phyloP scores from a whole-genome alignment of 768 basidiomycete species.

The Boletus speciosus region DNA sequence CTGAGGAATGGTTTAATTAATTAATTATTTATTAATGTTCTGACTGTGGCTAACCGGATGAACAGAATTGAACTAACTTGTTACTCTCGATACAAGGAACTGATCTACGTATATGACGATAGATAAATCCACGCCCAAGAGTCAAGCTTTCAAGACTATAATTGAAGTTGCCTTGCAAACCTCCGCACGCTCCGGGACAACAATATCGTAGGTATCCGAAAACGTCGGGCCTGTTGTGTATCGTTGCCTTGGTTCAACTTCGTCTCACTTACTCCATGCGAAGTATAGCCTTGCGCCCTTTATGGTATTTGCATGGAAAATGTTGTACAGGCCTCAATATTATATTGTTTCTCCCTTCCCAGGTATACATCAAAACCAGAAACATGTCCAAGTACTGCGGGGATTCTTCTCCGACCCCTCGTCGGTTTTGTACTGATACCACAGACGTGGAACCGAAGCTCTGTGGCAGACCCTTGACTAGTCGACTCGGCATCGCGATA shows the following conservation, averaged over 20 bases:
- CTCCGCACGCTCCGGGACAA: background rate
- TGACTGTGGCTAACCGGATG: background rate
- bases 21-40: slow-evolving; percentile 11
- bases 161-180: background rate
- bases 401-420: background rate
- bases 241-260: too few species aligned
- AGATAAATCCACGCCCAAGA: too few species aligned
- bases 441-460: background rate
- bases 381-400: background rate
- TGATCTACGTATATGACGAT: background rate
- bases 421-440: background rate
- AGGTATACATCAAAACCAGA: background rate
- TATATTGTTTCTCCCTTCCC: background rate
- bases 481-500: background rate
- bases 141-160: background rate
- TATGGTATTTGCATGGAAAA: background rate
- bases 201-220: background rate
- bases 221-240: background rate
- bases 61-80: background rate
- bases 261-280: too few species aligned
- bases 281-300: background rate
- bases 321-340: background rate
- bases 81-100: background rate
- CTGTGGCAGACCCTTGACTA: background rate
- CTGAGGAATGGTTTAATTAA: slow-evolving; percentile 7